phyloP scores from a whole-genome alignment of 1,139 yeast species.

The Geotrichum carabidarum region DNA sequence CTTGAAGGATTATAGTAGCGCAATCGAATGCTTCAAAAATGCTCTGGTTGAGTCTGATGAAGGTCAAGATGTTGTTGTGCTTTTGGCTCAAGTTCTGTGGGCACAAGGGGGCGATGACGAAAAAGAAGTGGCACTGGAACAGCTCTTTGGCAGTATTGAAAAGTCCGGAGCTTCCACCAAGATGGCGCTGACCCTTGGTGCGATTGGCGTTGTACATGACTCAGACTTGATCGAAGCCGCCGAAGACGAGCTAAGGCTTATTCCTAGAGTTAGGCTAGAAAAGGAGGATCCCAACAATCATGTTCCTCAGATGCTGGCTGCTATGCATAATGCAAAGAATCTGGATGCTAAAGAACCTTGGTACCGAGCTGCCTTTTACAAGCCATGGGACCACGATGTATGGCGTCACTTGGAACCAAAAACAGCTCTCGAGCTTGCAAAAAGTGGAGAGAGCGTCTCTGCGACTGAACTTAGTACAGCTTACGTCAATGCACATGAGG shows the following conservation, averaged over 20 bases:
- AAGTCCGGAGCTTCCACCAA: conserved; percentile 54
- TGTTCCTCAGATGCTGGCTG: conserved; percentile 50
- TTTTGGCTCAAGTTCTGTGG: conserved; percentile 74
- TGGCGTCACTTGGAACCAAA: conserved; percentile 60
- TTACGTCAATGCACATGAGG: conserved; percentile 43
- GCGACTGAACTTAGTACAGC: conserved; percentile 52
- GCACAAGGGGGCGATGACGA: conserved; percentile 70
- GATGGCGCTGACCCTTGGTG: conserved; percentile 71
- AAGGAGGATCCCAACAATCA: conserved; percentile 46
- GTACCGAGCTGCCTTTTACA: conserved; percentile 66
- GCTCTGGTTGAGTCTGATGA: conserved; percentile 54
- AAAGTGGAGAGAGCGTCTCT: conserved; percentile 41
- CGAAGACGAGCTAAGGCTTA: conserved; percentile 55
- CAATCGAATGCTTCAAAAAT: conserved; percentile 61
- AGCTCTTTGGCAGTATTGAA: conserved; percentile 50
- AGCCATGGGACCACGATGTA: conserved; percentile 62
- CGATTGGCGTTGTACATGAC: conserved; percentile 65
- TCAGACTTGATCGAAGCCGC: conserved; percentile 59
- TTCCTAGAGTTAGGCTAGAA: conserved; percentile 47
- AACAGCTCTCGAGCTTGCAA: conserved; percentile 53
- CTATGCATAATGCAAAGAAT: conserved; percentile 32
- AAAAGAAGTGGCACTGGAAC: conserved; percentile 65
- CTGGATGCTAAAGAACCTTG: conserved; percentile 40
- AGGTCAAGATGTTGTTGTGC: conserved; percentile 58
- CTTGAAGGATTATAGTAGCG: conserved; percentile 52